These are phyloP conservation scores for Apocynum venetum DNA, from an alignment of 257 asterid species.

Conservation along the genomic window DNA sequence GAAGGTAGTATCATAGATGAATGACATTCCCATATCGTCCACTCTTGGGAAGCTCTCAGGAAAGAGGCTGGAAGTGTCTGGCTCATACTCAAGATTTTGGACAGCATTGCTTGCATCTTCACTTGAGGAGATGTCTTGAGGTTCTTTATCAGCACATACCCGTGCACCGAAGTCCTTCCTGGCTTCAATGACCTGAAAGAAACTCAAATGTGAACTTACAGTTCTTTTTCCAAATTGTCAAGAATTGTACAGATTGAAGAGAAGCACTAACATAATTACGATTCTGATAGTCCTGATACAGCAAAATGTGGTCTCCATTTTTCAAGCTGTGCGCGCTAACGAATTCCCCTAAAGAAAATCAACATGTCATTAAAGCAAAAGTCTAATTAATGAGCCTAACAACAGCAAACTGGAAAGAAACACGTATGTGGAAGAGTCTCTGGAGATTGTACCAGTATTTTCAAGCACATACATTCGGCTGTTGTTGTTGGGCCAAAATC, in stretches of 20 bases:
- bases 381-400: neutral
- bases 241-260: neutral
- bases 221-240: neutral
- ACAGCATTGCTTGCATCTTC: slow-evolving; percentile 14
- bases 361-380: neutral
- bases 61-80: slow-evolving; percentile 6
- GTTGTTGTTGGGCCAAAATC: slow-evolving; percentile 51
- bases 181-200: slow-evolving; percentile 38
- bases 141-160: slow-evolving; percentile 12
- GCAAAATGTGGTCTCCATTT: slow-evolving; percentile 32
- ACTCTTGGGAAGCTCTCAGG: slow-evolving; percentile 24
- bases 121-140: slow-evolving; percentile 19
- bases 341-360: slow-evolving; percentile 29
- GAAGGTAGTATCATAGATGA: slow-evolving; percentile 36
- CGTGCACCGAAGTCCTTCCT: slow-evolving; percentile 22
- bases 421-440: neutral
- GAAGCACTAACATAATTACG: slow-evolving; percentile 23
- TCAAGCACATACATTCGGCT: slow-evolving; percentile 52
- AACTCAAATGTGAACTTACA: too few relatives aligned
- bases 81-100: neutral
- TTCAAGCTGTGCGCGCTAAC: slow-evolving; percentile 30
- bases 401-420: neutral
- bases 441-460: slow-evolving; percentile 35
- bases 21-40: slow-evolving; percentile 30
- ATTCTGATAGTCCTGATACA: slow-evolving; percentile 32